phyloP scores from a whole-genome alignment of 2,329 filamentous ascomycete genomes.

The Seiridium cupressi region DNA sequence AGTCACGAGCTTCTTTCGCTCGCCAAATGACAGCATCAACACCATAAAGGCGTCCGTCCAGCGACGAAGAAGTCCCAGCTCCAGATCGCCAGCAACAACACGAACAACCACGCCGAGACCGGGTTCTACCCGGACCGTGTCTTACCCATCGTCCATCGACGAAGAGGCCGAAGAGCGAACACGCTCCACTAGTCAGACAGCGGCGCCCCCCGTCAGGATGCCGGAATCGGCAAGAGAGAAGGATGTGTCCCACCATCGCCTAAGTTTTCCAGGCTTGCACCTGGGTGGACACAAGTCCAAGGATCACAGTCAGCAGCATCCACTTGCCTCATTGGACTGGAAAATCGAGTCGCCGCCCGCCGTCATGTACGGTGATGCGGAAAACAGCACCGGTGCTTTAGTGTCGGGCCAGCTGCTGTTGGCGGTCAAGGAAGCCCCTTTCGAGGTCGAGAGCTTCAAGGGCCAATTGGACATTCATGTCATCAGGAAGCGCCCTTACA shows the following conservation, averaged over 20 bases:
- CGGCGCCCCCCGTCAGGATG: constrained; percentile 29
- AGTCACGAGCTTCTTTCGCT: constrained; percentile 56
- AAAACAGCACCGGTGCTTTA: constrained; percentile 77
- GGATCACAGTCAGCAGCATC: constrained; percentile 34
- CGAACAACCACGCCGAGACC: constrained; percentile 20
- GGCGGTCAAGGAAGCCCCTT: constrained; percentile 62
- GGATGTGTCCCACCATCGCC: constrained; percentile 34
- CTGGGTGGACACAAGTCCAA: constrained; percentile 38
- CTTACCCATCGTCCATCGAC: constrained; percentile 34
- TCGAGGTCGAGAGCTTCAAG: constrained; percentile 70
- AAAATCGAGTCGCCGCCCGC: constrained; percentile 83
- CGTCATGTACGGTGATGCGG: constrained; percentile 75
- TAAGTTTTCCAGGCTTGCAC: constrained; percentile 39
- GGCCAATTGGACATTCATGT: constrained; percentile 70
- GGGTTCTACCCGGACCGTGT: constrained; percentile 30
- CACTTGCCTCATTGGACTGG: constrained; percentile 47
- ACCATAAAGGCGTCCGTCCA: constrained; percentile 41
- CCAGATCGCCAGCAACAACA: constrained; percentile 13
- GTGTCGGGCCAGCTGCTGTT: constrained; percentile 82
- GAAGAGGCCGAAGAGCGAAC: constrained; percentile 28
- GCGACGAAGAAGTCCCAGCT: constrained; percentile 28
- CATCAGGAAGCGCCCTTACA: constrained; percentile 79
- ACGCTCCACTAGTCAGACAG: constrained; percentile 14
- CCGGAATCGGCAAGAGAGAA: constrained; percentile 36
- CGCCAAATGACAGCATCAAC: constrained; percentile 53